A percentile compares a stretch with the other conserved stretches of the same genome.
Evolutionary conservation across 2,329 filamentous ascomycete genomes (phyloP).

Genomic region (Alternaria sp.): DNA sequence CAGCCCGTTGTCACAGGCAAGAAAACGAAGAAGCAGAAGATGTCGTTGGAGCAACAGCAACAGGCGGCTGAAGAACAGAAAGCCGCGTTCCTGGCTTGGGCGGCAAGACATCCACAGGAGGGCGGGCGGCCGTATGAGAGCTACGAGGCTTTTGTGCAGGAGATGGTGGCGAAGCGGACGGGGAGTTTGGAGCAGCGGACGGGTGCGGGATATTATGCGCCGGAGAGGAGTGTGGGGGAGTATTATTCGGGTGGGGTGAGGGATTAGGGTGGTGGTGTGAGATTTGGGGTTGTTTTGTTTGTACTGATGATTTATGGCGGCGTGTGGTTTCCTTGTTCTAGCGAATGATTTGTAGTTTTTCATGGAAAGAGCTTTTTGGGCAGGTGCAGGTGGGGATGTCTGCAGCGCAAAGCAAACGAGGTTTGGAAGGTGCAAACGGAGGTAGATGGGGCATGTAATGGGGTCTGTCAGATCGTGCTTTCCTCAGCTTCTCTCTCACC

Average conservation of each 20-base stretch:
- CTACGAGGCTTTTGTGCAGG: conserved; percentile 19
- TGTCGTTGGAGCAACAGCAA: not conserved
- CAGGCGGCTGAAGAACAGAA: conserved; percentile 4
- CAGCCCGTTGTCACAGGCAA: not conserved
- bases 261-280: not conserved
- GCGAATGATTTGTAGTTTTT: not conserved
- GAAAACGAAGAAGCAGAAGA: not conserved
- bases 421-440: not conserved
- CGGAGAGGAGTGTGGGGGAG: conserved; percentile 25
- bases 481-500: not conserved
- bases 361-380: not conserved
- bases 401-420: not conserved
- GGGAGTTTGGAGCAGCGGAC: conserved; percentile 10
- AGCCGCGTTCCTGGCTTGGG: conserved; percentile 9
- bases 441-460: not conserved
- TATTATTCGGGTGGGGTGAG: conserved; percentile 25
- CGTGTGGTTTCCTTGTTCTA: not conserved
- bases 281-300: not conserved
- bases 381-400: not conserved
- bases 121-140: conserved; percentile 15
- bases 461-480: not conserved
- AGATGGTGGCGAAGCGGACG: conserved; percentile 20
- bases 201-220: conserved; percentile 31
- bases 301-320: not conserved
- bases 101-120: conserved; percentile 7